Conservation (phyloP, 495 filamentous ascomycete genomes). For the Aspergillus asperescens region DNA sequence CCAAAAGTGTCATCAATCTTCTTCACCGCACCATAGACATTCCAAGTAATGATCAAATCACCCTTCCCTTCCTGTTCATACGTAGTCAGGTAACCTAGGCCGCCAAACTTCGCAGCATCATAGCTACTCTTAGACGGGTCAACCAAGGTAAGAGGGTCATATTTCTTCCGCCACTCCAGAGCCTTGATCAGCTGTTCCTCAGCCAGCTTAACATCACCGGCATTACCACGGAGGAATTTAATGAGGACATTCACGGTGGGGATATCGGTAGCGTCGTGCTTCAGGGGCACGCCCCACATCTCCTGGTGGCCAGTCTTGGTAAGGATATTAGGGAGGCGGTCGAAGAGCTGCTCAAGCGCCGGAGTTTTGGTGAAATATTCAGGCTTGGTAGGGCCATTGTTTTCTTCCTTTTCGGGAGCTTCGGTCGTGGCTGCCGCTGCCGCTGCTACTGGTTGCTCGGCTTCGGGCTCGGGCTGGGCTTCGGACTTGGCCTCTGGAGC, state of each 20-base stretch:
- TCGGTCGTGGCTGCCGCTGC: too few species aligned
- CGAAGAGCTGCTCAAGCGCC: conserved; percentile 34
- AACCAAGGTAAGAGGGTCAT: conserved; percentile 41
- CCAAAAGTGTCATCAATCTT: conserved; percentile 67
- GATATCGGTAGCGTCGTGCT: conserved; percentile 50
- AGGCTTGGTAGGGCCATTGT: not conserved
- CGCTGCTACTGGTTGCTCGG: not conserved
- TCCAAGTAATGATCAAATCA: conserved; percentile 62
- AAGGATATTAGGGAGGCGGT: conserved; percentile 41
- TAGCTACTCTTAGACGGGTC: conserved; percentile 40
- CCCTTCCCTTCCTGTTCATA: conserved; percentile 39
- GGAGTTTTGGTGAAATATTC: conserved; percentile 38
- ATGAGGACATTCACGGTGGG: conserved; percentile 77
- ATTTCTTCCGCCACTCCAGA: conserved; percentile 71
- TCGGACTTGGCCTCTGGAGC: conserved; percentile 12
- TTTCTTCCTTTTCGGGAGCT: too few species aligned
- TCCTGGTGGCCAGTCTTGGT: conserved; percentile 52
- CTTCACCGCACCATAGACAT: conserved; percentile 80
- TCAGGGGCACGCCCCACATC: conserved; percentile 69
- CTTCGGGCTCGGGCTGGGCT: not conserved
- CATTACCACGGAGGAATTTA: conserved; percentile 87
- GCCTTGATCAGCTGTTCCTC: conserved; percentile 71
- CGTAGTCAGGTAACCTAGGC: conserved; percentile 50
- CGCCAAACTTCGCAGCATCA: conserved; percentile 45
- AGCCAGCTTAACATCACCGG: conserved; percentile 64